Evolutionary conservation across 345 rosid genomes (phyloP), one percentile per base, ranked within the genome.

Genomic region (Citrus glauca): DNA sequence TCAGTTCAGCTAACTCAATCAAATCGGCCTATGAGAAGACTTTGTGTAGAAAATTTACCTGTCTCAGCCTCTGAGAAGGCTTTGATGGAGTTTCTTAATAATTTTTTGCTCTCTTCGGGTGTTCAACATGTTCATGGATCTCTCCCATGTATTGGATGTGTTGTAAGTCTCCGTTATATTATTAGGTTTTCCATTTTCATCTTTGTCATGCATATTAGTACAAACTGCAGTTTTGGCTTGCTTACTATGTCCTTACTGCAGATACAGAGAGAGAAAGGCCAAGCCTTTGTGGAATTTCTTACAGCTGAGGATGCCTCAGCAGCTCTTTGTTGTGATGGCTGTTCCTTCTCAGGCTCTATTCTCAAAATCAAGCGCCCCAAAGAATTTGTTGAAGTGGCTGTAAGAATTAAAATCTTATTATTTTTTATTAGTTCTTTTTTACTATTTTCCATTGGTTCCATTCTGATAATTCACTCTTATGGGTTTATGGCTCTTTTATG

Each of bases 291-390:
- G 59, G 99, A 96, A 84, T 94, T 96, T 87, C 95, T 94, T 78
- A 94, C 98, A 35, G 94, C 98, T 24, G 91, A 94, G 84, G 98
- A 96, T 90, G 97, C 98, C 65, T 88, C 97, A 69, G 89, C 95
- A 82, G 98, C 98, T 72, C 93, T 94, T 82, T 90, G 90, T 77
- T 86, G 89, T 77, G 92, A 94, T 85, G 97, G 98, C 77, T 65
- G 80, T 80, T 82, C 77, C 74, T 89, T 92, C 80, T 88, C 79
- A 73, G 97, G 92, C 42, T 87, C 92, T 74, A 68, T 77, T 81
- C 88, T 94, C 77, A 96, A 85, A 87, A 86, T 94, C 78, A 89
- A 94, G 80, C 95, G 95, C 33, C 98, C 99, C 66, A 94, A 89
- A 73, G 97, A 94, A 85, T 96, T 83, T 79, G 89, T 87, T 78